Percentiles rank a stretch among this genome's conserved stretches.
phyloP scores from a whole-genome alignment of 108 stramenopile genomes.

The Chaetoceros tenuissimus region DNA sequence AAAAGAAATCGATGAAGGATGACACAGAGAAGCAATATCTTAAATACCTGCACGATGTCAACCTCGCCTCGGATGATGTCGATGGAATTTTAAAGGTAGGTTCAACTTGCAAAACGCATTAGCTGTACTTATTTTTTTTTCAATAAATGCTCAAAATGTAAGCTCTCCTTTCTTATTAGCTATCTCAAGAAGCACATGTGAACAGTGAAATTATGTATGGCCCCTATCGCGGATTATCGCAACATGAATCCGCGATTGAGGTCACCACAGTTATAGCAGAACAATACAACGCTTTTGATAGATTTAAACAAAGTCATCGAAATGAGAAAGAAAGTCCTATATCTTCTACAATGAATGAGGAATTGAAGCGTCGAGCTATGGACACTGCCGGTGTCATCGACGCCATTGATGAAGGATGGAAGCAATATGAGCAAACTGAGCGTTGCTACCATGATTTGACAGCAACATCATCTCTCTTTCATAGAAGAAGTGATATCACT shows the following conservation, averaged over 20 bases:
- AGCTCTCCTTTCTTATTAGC: conserved; percentile 9
- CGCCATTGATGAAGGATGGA: conserved; percentile 37
- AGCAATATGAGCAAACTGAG: conserved; percentile 35
- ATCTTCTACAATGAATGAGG: conserved; percentile 33
- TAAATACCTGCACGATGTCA: conserved; percentile 42
- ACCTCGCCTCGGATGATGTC: conserved; percentile 67
- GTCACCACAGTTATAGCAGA: conserved; percentile 70
- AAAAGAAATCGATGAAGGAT: not conserved
- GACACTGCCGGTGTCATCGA: conserved; percentile 62
- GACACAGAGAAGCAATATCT: conserved; percentile 69
- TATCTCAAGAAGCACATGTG: conserved; percentile 77
- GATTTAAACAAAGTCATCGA: conserved; percentile 29
- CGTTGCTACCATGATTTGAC: conserved; percentile 61
- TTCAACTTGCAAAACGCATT: not conserved
- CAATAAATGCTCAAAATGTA: not conserved
- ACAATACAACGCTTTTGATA: conserved; percentile 64
- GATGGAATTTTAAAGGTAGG: conserved; percentile 61
- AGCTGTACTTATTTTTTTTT: not conserved
- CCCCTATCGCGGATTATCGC: conserved; percentile 56
- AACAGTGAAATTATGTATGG: conserved; percentile 47
- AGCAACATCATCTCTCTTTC: conserved; percentile 28
- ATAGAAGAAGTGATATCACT: conserved; percentile 68
- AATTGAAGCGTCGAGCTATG: conserved; percentile 50
- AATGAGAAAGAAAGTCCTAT: conserved; percentile 28
- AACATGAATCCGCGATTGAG: conserved; percentile 68